Evolutionary conservation across 208 protist species (phyloP), one percentile per base, ranked within the genome.

Genomic region (Leishmania braziliensis): DNA sequence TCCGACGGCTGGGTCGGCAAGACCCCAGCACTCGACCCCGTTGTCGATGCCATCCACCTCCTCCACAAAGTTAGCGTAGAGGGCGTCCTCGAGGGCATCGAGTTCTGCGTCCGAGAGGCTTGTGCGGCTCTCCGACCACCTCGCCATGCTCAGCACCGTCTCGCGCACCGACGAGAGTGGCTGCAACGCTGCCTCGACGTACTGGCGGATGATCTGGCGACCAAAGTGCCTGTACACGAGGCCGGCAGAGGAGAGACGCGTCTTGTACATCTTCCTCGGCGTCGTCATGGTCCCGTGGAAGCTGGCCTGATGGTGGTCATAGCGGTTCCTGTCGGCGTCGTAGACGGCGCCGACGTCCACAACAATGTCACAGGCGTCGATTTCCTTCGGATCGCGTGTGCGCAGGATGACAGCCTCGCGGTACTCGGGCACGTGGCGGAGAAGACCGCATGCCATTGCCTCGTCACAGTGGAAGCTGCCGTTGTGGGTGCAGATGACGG

Each of bases 341-440:
- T 99, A 99, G 43, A 95, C 84, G 46, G 91, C 97, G 69, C 98
- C 99, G 43, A 99, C 98, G 88, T 99, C 99, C 65, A 99, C 96
- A 6, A 99, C 92, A 71, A 99, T 89, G 65, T 92, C 89, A 63
- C 89, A 91, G 50, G 81, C 33, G 20, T 91, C 90, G 58, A 99
- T 88, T 80, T 92, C 56, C 48, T 75, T 84, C 5, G 82, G 79
- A 83, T 99, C 95, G 68, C 98, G 88, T 36, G 96, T 96, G 85
- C 98, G 93, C 20, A 98, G 66, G 81, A 98, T 81, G 82, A 77
- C 69, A 29, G 92, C 87, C 56, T 82, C 20, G 53, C 60, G 63
- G 81, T 90, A 99, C 76, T 91, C 65, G 14, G 82, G 56, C 18
- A 90, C 90, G 78, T 95, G 89, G 20, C 92, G 90, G 23, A 99